Conservation (phyloP, 805 yeast species). For the Zygosaccharomyces kombuchaensis region DNA sequence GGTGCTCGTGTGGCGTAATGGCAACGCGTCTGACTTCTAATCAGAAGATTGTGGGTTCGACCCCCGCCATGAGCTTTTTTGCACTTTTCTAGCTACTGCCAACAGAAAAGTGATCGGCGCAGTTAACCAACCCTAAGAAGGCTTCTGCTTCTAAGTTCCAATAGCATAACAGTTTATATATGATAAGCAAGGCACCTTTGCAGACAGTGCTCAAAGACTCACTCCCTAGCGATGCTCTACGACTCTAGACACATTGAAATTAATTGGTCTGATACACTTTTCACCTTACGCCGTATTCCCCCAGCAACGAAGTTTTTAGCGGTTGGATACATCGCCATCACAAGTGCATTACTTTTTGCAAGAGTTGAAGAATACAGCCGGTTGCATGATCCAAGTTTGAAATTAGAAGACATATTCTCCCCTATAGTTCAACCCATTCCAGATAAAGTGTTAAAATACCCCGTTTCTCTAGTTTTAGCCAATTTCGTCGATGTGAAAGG, state of each 20-base stretch:
- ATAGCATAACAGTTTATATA: too few species aligned
- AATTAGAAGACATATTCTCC: constrained; percentile 43
- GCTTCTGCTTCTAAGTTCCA: too few species aligned
- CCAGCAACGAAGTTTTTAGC: constrained; percentile 46
- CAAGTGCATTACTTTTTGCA: constrained; percentile 41
- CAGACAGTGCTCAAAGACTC: not conserved
- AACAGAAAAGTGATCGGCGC: not conserved
- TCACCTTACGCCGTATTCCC: constrained; percentile 35
- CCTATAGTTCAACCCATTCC: constrained; percentile 67
- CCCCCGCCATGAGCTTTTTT: constrained; percentile 50
- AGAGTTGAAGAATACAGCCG: constrained; percentile 38
- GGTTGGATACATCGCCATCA: constrained; percentile 37
- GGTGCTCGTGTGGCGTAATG: constrained; percentile 49
- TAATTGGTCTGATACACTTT: constrained; percentile 19
- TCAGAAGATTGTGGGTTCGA: constrained; percentile 54
- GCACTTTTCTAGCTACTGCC: not conserved
- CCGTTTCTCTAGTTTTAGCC: constrained; percentile 61
- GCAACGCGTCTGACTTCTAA: constrained; percentile 56
- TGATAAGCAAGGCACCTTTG: too few species aligned
- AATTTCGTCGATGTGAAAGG: constrained; percentile 59
- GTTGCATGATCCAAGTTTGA: constrained; percentile 19
- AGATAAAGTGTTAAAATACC: constrained; percentile 46
- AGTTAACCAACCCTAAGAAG: not conserved
- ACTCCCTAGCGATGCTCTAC: constrained; percentile 14
- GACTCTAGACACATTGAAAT: constrained; percentile 19